Percentiles rank a stretch among this genome's conserved stretches.
Evolutionary conservation across 805 yeast species (phyloP).

Genomic region (Wickerhamiella siamensis): DNA sequence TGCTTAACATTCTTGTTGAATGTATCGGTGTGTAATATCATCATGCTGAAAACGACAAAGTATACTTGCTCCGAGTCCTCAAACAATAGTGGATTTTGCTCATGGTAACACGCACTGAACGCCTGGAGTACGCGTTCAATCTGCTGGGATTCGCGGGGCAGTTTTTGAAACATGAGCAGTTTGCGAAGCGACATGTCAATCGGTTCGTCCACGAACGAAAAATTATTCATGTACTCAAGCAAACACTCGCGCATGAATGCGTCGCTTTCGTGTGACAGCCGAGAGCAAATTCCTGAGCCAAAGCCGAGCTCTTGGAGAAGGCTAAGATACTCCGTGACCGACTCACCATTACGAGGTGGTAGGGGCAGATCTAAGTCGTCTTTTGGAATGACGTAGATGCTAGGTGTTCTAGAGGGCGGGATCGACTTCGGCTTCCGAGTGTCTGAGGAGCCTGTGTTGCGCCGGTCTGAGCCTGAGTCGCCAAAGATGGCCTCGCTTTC

Average conservation of each 20-base stretch:
- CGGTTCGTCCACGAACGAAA: constrained; percentile 41
- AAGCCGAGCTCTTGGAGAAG: constrained; percentile 1
- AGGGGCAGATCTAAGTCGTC: background rate
- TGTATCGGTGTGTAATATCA: constrained; percentile 61
- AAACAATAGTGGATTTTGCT: constrained; percentile 29
- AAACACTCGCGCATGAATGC: background rate
- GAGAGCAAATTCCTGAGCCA: constrained; percentile 1
- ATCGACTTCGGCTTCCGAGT: background rate
- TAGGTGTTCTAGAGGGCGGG: background rate
- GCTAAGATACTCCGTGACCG: background rate
- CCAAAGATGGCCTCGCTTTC: background rate
- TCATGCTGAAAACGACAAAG: constrained; percentile 45
- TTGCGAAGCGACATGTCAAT: constrained; percentile 51
- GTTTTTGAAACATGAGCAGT: constrained; percentile 40
- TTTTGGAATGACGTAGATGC: background rate
- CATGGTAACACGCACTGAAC: constrained; percentile 40
- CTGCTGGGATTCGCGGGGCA: constrained; percentile 65
- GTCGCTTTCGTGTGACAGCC: background rate
- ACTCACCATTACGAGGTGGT: background rate
- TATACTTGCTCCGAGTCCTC: constrained; percentile 40
- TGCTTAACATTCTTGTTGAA: constrained; percentile 52
- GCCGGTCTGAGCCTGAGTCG: background rate
- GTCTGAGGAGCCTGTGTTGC: background rate
- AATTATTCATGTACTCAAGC: constrained; percentile 20
- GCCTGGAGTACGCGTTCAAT: constrained; percentile 52